A percentile compares a stretch with the other conserved stretches of the same genome.
Conservation (phyloP, 31 red algal genomes). For the Porphyra umbilicalis region DNA sequence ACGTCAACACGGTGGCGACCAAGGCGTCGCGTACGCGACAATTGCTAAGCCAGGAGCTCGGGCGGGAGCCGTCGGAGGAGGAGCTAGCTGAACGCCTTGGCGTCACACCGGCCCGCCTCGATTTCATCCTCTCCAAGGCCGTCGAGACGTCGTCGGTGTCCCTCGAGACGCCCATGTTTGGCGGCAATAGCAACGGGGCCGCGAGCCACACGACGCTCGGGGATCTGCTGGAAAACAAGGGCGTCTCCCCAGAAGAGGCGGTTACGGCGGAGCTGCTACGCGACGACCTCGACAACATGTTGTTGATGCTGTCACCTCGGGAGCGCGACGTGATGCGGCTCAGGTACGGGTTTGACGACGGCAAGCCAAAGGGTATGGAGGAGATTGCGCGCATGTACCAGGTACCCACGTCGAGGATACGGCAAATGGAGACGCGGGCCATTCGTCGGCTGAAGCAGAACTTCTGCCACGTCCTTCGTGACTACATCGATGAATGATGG, state of each 20-base stretch:
- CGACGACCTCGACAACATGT: conserved; percentile 42
- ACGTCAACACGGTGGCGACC: conserved; percentile 26
- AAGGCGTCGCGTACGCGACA: conserved; percentile 21
- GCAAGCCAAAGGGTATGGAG: conserved; percentile 30
- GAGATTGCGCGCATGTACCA: conserved; percentile 43
- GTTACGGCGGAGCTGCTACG: conserved; percentile 18
- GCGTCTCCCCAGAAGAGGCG: conserved; percentile 23
- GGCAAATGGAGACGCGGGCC: conserved; percentile 44
- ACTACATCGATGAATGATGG: background rate
- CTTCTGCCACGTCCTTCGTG: conserved; percentile 5
- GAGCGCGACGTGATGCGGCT: conserved; percentile 49
- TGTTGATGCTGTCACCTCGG: conserved; percentile 37
- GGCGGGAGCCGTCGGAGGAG: conserved; percentile 9
- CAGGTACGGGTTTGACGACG: conserved; percentile 50
- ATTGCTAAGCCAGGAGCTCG: conserved; percentile 6
- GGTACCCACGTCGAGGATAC: conserved; percentile 32
- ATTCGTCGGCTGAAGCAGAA: conserved; percentile 42
- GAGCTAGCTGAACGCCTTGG: conserved; percentile 28
- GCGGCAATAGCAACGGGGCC: background rate
- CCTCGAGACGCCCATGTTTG: conserved; percentile 30
- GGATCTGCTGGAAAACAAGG: conserved; percentile 31
- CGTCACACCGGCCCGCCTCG: conserved; percentile 14
- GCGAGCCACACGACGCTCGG: conserved; percentile 11
- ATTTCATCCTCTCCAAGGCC: conserved; percentile 26
- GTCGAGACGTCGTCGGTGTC: conserved; percentile 41